Evolutionary conservation across 108 stramenopile species (phyloP).

Genomic region (Pseudonitzschia multistriata): DNA sequence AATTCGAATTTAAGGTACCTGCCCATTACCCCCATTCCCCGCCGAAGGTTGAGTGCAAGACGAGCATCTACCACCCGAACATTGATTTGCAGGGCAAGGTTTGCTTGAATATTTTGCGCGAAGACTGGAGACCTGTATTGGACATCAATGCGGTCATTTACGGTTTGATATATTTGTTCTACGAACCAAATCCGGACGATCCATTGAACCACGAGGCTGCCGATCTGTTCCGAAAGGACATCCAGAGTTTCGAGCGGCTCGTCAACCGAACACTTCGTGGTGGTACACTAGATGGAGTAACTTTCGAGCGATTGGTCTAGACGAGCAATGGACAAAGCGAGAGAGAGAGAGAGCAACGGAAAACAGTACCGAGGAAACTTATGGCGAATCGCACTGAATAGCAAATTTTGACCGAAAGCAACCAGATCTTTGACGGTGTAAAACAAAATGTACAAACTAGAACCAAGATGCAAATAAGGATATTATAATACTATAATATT

Average conservation of each 20-base stretch:
- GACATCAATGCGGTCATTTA: constrained; percentile 99
- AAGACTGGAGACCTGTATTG: constrained; percentile 99
- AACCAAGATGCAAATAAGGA: too few relatives aligned
- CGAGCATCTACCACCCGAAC: constrained; percentile 98
- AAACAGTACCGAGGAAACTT: too few relatives aligned
- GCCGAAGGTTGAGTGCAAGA: constrained; percentile 94
- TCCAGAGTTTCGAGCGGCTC: constrained; percentile 77
- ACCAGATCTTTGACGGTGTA: neutral
- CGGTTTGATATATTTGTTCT: constrained; percentile 97
- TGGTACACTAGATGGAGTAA: constrained; percentile 81
- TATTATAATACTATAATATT: too few relatives aligned
- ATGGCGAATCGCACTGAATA: neutral
- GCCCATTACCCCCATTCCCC: constrained; percentile 98
- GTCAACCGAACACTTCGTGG: constrained; percentile 85
- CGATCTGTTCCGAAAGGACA: constrained; percentile 93
- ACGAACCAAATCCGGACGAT: constrained; percentile 99
- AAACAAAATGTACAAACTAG: too few relatives aligned
- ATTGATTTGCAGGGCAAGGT: constrained; percentile 98
- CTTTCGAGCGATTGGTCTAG: constrained; percentile 77
- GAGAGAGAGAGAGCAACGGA: neutral
- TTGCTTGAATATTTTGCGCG: constrained; percentile 95
- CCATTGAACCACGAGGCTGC: constrained; percentile 99
- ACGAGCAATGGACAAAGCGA: neutral
- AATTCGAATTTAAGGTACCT: constrained; percentile 93
- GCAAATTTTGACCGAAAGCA: neutral